phyloP scores from a whole-genome alignment of 1,284 basidiomycete genomes.

The Exobasidium cylindrosporum region DNA sequence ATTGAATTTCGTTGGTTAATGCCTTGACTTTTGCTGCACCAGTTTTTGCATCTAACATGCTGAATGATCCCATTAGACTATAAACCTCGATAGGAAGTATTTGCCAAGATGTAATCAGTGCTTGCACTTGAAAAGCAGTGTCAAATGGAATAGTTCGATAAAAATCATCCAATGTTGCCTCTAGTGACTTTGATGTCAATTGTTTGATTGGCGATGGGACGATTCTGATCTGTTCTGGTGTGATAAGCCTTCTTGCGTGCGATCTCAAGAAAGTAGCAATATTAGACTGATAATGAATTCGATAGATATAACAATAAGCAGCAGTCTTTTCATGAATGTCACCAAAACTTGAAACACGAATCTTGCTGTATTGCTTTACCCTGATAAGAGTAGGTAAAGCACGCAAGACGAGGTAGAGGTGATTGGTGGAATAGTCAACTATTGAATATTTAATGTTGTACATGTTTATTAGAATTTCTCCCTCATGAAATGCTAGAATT shows the following conservation, averaged over 20 bases:
- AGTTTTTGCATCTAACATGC: background rate
- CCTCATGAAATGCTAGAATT: background rate
- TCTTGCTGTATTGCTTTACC: background rate
- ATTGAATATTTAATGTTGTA: background rate
- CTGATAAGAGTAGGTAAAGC: background rate
- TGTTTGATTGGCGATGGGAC: background rate
- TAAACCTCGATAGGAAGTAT: background rate
- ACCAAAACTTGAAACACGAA: background rate
- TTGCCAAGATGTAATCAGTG: background rate
- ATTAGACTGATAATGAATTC: background rate
- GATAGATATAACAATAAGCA: background rate
- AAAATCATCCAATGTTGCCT: background rate
- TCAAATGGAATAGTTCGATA: slow-evolving; percentile 1
- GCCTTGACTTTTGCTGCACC: slow-evolving; percentile 1
- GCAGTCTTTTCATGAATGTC: background rate
- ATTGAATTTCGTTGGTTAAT: background rate
- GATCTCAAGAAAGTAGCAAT: background rate
- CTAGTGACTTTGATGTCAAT: background rate
- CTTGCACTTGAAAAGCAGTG: slow-evolving; percentile 11
- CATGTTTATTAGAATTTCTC: background rate
- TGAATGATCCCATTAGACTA: background rate
- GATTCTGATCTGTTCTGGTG: background rate
- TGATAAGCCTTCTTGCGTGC: background rate
- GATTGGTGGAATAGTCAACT: background rate
- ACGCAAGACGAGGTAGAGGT: background rate